Evolutionary conservation across 257 asterid genomes (phyloP), one percentile per base, ranked within the genome.

Genomic region (Anisodus acutangulus): DNA sequence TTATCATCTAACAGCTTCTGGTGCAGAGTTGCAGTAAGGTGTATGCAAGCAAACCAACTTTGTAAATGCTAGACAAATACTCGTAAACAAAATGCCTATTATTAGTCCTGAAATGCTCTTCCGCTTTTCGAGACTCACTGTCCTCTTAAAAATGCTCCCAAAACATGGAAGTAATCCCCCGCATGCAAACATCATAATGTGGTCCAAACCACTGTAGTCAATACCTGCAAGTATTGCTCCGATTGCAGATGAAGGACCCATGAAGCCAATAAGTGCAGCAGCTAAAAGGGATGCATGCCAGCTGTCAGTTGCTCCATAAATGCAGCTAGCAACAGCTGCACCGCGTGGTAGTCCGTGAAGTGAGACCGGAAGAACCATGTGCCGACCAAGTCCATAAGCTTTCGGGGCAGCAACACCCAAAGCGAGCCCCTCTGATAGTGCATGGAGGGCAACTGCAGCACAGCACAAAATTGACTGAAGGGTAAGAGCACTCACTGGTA

Each of bases 321-420:
- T 90, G 86, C 99, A 94, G 91, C 99, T 96, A 8, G 99, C 98
- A 6, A 93, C 99, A 15, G 98, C 99, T 0, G 99, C 98, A 37
- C 99, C 99, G 2, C 98, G 92, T 4, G 98, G 98, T 79, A 96
- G 91, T 15, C 99, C 99, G 9, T 96, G 99, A 81, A 94, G 92
- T 63, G 98, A 93, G 57, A 93, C 99, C 1, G 99, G 99, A 19
- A 96, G 97, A 84, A 96, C 97, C 97, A 96, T 96, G 91, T 96
- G 97, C 85, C 93, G 88, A 53, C 99, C 99, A 1, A 95, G 94
- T 16, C 98, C 99, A 10, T 95, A 95, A 0, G 99, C 99, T 86
- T 95, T 95, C 37, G 99, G 99, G 80, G 98, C 99, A 22, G 98
- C 99, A 12, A 97, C 99, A 37, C 99, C 99, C 63, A 97, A 82